These are phyloP conservation scores for Euphorbia schlechtendalii DNA, from an alignment of 441 rosid species.

Conservation along the genomic window DNA sequence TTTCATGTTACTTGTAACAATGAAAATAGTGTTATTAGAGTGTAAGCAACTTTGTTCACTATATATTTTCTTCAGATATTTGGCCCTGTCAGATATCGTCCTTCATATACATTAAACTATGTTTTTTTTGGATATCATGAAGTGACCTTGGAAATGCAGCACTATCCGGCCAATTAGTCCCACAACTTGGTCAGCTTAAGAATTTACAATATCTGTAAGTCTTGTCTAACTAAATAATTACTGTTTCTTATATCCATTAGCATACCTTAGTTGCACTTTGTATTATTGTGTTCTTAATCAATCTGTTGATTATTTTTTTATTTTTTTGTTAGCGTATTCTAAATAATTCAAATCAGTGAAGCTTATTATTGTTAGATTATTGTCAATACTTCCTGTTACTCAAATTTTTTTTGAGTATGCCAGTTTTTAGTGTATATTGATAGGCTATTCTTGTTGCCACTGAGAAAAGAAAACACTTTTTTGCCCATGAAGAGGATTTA, in stretches of 20 bases:
- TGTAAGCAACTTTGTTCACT: slow-evolving; percentile 52
- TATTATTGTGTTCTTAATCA: too few species aligned
- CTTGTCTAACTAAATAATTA: neutral
- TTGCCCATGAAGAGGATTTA: too few species aligned
- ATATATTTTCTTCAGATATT: neutral
- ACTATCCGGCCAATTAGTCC: slow-evolving; percentile 82
- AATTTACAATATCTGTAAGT: slow-evolving; percentile 90
- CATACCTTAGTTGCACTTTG: too few species aligned
- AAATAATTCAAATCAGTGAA: too few species aligned
- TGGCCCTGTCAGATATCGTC: neutral
- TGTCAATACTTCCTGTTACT: too few species aligned
- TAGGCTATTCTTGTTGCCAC: too few species aligned
- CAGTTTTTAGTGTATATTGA: too few species aligned
- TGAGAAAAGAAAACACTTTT: too few species aligned
- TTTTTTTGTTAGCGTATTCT: too few species aligned
- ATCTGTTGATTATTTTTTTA: too few species aligned
- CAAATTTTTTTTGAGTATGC: too few species aligned
- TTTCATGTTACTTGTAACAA: slow-evolving; percentile 95
- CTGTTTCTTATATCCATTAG: neutral
- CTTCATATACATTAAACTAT: neutral
- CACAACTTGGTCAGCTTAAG: slow-evolving; percentile 86
- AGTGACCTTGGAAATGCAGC: slow-evolving; percentile 97
- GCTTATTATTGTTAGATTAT: too few species aligned
- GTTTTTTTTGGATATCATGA: slow-evolving; percentile 12
- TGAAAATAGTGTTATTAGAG: slow-evolving; percentile 91